Conservation (phyloP, 768 basidiomycete genomes). For the Tylopilus subfusipes region DNA sequence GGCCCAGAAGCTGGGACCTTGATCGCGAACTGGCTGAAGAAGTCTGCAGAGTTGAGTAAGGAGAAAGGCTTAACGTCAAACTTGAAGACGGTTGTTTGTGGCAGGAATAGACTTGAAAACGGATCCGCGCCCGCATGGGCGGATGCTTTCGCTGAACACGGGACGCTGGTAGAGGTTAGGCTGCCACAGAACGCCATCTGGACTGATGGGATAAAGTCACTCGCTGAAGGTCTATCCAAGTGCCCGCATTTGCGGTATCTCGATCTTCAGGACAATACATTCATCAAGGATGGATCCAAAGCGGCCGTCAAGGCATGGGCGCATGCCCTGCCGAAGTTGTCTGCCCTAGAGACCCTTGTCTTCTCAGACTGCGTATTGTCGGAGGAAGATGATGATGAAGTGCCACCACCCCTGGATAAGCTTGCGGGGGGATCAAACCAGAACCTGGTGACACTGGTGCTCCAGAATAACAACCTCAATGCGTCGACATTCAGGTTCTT, state of each 20-base stretch:
- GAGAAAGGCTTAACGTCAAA: slow-evolving; percentile 66
- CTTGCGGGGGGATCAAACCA: slow-evolving; percentile 69
- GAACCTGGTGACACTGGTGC: slow-evolving; percentile 68
- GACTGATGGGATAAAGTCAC: slow-evolving; percentile 80
- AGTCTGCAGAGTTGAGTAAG: slow-evolving; percentile 68
- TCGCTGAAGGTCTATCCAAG: slow-evolving; percentile 71
- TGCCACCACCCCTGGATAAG: slow-evolving; percentile 58
- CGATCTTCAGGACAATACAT: slow-evolving; percentile 92
- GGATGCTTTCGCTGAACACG: slow-evolving; percentile 82
- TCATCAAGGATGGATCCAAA: slow-evolving; percentile 62
- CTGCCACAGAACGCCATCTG: slow-evolving; percentile 99
- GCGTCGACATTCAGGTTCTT: slow-evolving; percentile 62
- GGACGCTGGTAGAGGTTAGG: slow-evolving; percentile 75
- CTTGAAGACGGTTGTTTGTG: slow-evolving; percentile 81
- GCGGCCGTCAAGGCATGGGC: slow-evolving; percentile 59
- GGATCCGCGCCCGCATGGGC: slow-evolving; percentile 84
- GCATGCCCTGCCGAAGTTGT: slow-evolving; percentile 64
- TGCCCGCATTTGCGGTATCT: slow-evolving; percentile 67
- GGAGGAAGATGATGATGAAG: slow-evolving; percentile 65
- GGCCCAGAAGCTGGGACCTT: slow-evolving; percentile 84
- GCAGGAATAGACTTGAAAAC: slow-evolving; percentile 93
- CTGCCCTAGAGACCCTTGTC: slow-evolving; percentile 72
- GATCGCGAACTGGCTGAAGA: slow-evolving; percentile 79
- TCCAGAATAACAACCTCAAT: slow-evolving; percentile 93
- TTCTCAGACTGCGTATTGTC: slow-evolving; percentile 90